A percentile compares a stretch with the other conserved stretches of the same genome.
Evolutionary conservation across 2,329 filamentous ascomycete species (phyloP).

Genomic region (Penicillium aurantiogriseum): DNA sequence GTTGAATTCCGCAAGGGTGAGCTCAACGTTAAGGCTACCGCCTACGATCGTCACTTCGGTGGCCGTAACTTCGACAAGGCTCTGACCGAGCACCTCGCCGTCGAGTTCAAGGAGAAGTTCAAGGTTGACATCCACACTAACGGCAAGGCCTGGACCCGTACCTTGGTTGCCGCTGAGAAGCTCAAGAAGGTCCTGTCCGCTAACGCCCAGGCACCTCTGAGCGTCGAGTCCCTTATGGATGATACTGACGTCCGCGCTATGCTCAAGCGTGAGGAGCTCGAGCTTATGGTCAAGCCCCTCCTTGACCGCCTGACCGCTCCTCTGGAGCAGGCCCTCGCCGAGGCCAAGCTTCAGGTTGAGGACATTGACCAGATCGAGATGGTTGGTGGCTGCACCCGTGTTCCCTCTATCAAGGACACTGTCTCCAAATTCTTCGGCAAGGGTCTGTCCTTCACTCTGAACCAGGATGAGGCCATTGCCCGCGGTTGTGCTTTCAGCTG

Average conservation of each 20-base stretch:
- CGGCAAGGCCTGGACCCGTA: constrained; percentile 83
- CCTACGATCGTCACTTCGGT: constrained; percentile 94
- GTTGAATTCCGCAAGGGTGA: constrained; percentile 98
- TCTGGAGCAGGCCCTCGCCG: constrained; percentile 87
- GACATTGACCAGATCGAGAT: constrained; percentile 94
- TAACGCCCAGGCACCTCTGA: constrained; percentile 87
- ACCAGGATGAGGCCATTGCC: constrained; percentile 96
- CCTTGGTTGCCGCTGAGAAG: constrained; percentile 88
- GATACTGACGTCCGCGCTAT: constrained; percentile 86
- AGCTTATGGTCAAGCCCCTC: constrained; percentile 83
- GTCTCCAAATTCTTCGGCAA: constrained; percentile 93
- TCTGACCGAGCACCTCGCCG: constrained; percentile 88
- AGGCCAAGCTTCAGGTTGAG: constrained; percentile 84
- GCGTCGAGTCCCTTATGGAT: constrained; percentile 98
- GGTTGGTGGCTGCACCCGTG: constrained; percentile 90
- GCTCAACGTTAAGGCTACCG: constrained; percentile 85
- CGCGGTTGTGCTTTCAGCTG: constrained; percentile 96
- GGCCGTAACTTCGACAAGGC: constrained; percentile 96
- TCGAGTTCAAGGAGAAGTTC: constrained; percentile 96
- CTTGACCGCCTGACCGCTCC: constrained; percentile 70
- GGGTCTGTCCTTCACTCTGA: constrained; percentile 88
- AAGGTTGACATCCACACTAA: constrained; percentile 94
- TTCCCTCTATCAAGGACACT: constrained; percentile 85
- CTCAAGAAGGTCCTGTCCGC: constrained; percentile 97
- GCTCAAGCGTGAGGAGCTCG: constrained; percentile 91